Evolutionary conservation across 371 early-diverging fungal genomes (phyloP), one percentile per base, ranked within the genome.

Genomic region (Rhizopus delemar): DNA sequence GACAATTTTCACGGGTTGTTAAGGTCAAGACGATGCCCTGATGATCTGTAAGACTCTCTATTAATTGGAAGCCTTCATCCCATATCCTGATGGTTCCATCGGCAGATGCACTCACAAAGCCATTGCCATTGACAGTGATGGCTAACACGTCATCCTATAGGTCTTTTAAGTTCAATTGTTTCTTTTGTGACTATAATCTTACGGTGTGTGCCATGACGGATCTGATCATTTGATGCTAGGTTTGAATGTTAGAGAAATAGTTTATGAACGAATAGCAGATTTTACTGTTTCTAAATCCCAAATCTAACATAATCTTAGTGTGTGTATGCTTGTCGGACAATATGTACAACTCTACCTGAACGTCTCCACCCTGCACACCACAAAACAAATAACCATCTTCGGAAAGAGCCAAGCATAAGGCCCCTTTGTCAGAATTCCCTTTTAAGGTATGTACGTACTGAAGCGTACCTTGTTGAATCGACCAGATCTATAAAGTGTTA

Each of bases 271-370:
- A 11, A 28, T 52, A 15, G 13, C 33, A 33, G 29, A 38, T 39
- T 34, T 54, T 69, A 82, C 82, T 2, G 91, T 92, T 69, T 92
- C 93, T 15, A 92, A 69, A 64, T 92, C 93, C 84, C 89, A 92
- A 41, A 91, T 84, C 82, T 84, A 60, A 35, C n/a, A 53, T 33
- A 39, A n/a, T 41, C n/a, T 43, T 8, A 36, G n/a, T 34, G 15
- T 3, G 16, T 13, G 36, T n/a, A 4, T 36, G 12, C 13, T 43
- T 43, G 5, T 43, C n/a, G 4, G 43, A 22, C 0, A 32, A 8
- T 34, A 4, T 15, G 33, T 46, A 56, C 35, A 3, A 38, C 56
- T 28, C 46, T 67, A 81, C 86, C 67, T 84, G 82, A 38, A 92
- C 81, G 54, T 77, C 80, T 46, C 93, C 93, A 56, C 87, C 89